Evolutionary conservation across 768 basidiomycete genomes (phyloP), one percentile per base, ranked within the genome.

Genomic region (Gloeostereum incarnatum): DNA sequence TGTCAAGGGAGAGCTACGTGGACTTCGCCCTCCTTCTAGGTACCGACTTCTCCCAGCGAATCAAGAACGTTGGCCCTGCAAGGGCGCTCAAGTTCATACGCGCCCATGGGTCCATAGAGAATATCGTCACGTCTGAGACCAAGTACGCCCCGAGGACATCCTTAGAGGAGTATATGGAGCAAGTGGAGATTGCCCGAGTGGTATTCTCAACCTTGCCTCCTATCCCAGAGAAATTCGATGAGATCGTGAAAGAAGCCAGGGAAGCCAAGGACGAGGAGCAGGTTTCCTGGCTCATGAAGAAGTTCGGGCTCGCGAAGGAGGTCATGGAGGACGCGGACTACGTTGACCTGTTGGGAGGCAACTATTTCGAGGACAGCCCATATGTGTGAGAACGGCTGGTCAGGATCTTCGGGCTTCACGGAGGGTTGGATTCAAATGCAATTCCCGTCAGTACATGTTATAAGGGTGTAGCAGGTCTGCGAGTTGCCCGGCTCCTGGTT

Each of bases 11-110:
- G 0, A 54, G 73, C 35, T 92, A 73, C 56, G 56, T 94, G 48
- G 92, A 96, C 59, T 91, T 94, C 57, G 79, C 77, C 0, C 73
- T 94, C 36, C 68, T 96, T 5, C 70, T 92, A 7, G 92, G 92
- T 8, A 94, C 91, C 2, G 92, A 96, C 57, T 93, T 94, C 49
- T 81, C 87, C 0, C 75, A 81, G 32, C 77, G 92, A 4, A 85
- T 96, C 42, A 82, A 74, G 40, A 78, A 81, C 43, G 65, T 94
- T 1, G 92, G 92, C 1, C 90, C 91, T 1, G 51, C 62, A 0
- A 78, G 78, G 2, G 89, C 89, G 1, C 75, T 88, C 49, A 78
- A 77, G 47, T 74, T 84, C 45, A 86, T 94, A 36, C 71, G 69
- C 35, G 62, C 73, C 46, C 60, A 90, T 52, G 76, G 77, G 3